Conservation (phyloP, 192 early-diverging fungal genomes). For the Lunasporangiospora selenospora region DNA sequence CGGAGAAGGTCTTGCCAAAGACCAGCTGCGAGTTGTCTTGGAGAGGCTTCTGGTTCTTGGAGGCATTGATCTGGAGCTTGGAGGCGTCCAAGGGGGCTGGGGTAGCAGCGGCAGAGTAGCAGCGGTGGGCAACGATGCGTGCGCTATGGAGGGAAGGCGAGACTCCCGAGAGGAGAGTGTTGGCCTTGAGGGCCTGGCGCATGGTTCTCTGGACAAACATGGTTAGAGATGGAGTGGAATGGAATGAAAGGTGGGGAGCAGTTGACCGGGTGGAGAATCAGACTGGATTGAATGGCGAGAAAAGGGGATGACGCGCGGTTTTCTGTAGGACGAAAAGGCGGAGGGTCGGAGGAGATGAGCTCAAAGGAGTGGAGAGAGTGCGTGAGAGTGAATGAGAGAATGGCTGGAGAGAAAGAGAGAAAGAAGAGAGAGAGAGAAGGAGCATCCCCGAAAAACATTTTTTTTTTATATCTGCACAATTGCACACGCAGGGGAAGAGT, state of each 20-base stretch:
- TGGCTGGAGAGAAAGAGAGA: not conserved
- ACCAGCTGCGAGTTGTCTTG: slow-evolving; percentile 70
- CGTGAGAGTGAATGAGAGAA: slow-evolving; percentile 3
- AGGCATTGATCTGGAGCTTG: slow-evolving; percentile 37
- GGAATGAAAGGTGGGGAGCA: not conserved
- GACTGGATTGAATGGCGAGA: not conserved
- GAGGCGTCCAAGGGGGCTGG: slow-evolving; percentile 40
- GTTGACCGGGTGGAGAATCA: not conserved
- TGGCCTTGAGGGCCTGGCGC: slow-evolving; percentile 42
- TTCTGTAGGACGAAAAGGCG: not conserved
- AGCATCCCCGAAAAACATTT: not conserved
- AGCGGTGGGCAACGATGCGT: slow-evolving; percentile 33
- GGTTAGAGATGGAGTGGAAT: not conserved
- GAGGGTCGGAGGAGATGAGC: not conserved
- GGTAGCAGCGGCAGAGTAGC: slow-evolving; percentile 17
- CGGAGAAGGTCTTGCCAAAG: slow-evolving; percentile 92
- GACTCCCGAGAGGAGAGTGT: slow-evolving; percentile 13
- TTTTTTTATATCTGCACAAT: not conserved
- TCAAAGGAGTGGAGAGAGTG: not conserved
- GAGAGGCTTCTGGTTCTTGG: slow-evolving; percentile 60
- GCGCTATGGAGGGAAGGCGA: slow-evolving; percentile 10
- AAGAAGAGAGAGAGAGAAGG: not conserved
- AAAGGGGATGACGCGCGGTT: not conserved
- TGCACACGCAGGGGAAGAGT: not conserved
- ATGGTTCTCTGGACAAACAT: slow-evolving; percentile 47